phyloP scores from a whole-genome alignment of 441 rosid genomes.

The Euphorbia schlechtendalii region DNA sequence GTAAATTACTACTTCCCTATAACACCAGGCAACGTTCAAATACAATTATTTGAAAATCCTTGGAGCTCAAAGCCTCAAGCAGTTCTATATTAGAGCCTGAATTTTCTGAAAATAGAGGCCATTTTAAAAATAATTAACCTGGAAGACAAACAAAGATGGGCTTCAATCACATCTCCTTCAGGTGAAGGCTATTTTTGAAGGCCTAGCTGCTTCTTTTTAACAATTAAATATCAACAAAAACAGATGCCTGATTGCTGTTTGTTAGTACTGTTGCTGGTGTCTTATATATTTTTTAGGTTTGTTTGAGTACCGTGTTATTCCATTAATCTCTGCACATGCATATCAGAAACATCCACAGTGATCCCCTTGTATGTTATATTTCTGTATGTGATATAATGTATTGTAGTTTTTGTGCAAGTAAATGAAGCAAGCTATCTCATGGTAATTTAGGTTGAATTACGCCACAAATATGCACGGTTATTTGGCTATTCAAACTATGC shows the following conservation, averaged over 20 bases:
- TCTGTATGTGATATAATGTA: neutral
- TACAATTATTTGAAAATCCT: no score
- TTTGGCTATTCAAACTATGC: conserved; percentile 87
- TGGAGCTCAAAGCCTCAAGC: no score
- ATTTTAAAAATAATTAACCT: neutral
- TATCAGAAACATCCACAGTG: neutral
- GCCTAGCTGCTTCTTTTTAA: neutral
- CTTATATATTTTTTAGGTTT: neutral
- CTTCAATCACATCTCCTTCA: neutral
- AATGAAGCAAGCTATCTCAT: conserved; percentile 11
- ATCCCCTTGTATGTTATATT: neutral
- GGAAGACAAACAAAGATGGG: neutral
- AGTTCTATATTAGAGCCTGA: no score
- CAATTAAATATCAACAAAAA: neutral
- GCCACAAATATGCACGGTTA: conserved; percentile 77
- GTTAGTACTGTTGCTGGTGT: neutral
- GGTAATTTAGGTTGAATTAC: conserved; percentile 59
- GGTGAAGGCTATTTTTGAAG: neutral
- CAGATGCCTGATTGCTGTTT: neutral
- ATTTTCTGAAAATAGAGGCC: neutral
- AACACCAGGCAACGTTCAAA: neutral
- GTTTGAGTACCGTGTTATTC: neutral
- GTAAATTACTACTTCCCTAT: neutral
- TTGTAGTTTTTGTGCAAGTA: neutral
- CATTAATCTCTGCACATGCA: no score